Evolutionary conservation across 176 grass and related monocot species (phyloP).

Genomic region (Cenchrus americanus): DNA sequence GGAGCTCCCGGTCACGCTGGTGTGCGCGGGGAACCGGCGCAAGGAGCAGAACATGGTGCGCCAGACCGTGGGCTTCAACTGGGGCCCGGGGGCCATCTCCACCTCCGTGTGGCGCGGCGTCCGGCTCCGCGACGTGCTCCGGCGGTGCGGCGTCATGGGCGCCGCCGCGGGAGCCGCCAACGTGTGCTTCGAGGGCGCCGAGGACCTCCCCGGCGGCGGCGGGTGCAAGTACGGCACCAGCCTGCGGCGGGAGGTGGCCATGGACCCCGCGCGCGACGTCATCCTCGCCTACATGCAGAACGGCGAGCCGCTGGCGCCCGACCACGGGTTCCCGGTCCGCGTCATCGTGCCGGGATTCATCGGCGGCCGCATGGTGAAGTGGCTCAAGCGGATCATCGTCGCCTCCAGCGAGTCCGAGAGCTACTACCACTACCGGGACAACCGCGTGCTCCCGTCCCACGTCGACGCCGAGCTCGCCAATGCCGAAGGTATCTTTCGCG

Average conservation of each 20-base stretch:
- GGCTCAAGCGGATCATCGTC: slow-evolving; percentile 84
- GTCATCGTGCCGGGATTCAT: slow-evolving; percentile 74
- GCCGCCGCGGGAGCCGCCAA: slow-evolving; percentile 48
- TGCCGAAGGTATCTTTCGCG: slow-evolving; percentile 56
- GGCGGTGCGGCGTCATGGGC: slow-evolving; percentile 64
- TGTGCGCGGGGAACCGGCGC: slow-evolving; percentile 89
- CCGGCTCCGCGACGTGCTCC: slow-evolving; percentile 67
- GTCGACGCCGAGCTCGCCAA: slow-evolving; percentile 91
- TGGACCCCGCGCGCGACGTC: slow-evolving; percentile 70
- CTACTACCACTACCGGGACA: slow-evolving; percentile 94
- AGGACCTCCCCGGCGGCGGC: slow-evolving; percentile 87
- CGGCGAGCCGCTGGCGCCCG: slow-evolving; percentile 39
- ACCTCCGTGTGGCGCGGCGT: slow-evolving; percentile 84
- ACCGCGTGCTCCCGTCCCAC: slow-evolving; percentile 84
- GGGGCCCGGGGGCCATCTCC: slow-evolving; percentile 73
- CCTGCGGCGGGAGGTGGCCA: slow-evolving; percentile 61
- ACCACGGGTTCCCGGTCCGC: slow-evolving; percentile 55
- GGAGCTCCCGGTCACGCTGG: slow-evolving; percentile 75
- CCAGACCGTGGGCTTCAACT: slow-evolving; percentile 88
- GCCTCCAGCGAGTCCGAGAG: slow-evolving; percentile 66
- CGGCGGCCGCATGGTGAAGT: slow-evolving; percentile 96
- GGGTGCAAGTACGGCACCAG: slow-evolving; percentile 87
- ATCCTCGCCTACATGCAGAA: slow-evolving; percentile 44
- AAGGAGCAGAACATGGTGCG: slow-evolving; percentile 97
- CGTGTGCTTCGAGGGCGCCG: slow-evolving; percentile 90